Evolutionary conservation across 176 grass and related monocot species (phyloP), one percentile per base, ranked within the genome.

Genomic region (Carex parvula): DNA sequence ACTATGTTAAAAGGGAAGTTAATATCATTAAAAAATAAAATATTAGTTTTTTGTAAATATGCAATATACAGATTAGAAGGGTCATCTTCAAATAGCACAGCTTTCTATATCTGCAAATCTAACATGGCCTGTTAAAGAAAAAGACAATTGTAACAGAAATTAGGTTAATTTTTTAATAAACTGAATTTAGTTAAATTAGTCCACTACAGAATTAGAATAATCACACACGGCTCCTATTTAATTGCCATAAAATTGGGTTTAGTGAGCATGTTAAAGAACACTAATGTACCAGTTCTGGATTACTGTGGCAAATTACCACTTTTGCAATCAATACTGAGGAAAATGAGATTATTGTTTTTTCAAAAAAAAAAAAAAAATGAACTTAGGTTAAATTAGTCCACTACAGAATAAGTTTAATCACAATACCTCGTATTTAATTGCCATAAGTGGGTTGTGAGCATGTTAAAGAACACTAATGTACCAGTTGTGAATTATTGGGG

Each of bases 1-100:
- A 78, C 53, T 57, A 80, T 77, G 60, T 37, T 68, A 69, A 68
- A 69, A 70, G n/a, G 44, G 81, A 6, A 75, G 63, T 80, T 32
- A 84, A 24, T 59, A 64, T 90, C 86, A 74, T 81, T 21, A 84
- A 33, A 33, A 8, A 56, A 70, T n/a, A 73, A 84, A 22, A 50
- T 1, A 9, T n/a, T 17, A 66, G n/a, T 26, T 79, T 80, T 46
- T 71, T 80, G 66, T 9, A 17, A 70, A 70, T 70, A 7, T 70
- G 54, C 21, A 97, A 59, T 89, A 84, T 92, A 97, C 94, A 61
- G 90, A 94, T 81, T 92, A 54, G 90, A 56, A 84, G 90, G 87
- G 82, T 97, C 92, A 53, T 97, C 90, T 86, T 97, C 94, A 84
- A 94, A 97, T 62, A 92, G 85, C 86, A 90, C 90, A 82, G 87